phyloP scores from a whole-genome alignment of 2,329 filamentous ascomycete genomes.

The Xylariomycetidae sp. region DNA sequence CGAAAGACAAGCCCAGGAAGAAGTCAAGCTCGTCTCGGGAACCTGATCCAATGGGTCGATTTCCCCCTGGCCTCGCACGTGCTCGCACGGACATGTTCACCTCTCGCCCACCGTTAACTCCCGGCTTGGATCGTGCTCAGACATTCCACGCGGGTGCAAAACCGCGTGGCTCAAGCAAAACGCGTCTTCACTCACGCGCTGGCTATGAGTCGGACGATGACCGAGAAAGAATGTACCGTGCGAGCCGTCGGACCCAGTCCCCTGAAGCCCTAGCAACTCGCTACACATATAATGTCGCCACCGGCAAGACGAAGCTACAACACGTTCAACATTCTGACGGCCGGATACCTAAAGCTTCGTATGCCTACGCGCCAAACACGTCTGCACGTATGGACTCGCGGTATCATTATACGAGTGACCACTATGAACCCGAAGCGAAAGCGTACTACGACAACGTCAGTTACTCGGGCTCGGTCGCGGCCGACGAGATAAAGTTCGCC shows the following conservation, averaged over 20 bases:
- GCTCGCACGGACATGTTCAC: conserved; percentile 19
- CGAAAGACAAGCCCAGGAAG: conserved; percentile 25
- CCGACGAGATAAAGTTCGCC: conserved; percentile 14
- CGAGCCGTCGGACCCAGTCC: conserved; percentile 17
- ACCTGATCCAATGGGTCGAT: conserved; percentile 16
- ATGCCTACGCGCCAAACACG: conserved; percentile 11
- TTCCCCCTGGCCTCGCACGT: conserved; percentile 13
- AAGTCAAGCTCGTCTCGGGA: conserved; percentile 18
- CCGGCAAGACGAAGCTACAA: conserved; percentile 8
- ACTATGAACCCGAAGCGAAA: conserved; percentile 13
- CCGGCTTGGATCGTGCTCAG: conserved; percentile 13
- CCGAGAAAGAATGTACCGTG: conserved; percentile 16
- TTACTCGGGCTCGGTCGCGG: conserved; percentile 6
- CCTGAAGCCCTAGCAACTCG: conserved; percentile 15
- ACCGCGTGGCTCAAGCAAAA: too few species aligned
- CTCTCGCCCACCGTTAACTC: conserved; percentile 15
- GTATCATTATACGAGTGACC: conserved; percentile 11
- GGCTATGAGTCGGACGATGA: conserved; percentile 22
- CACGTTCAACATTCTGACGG: conserved; percentile 6
- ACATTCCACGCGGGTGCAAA: conserved; percentile 18
- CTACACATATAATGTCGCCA: conserved; percentile 8
- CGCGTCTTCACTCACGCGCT: too few species aligned
- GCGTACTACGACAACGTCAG: conserved; percentile 12
- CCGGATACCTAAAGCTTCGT: conserved; percentile 9
- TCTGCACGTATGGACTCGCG: conserved; percentile 13